These are phyloP conservation scores for Wickerhamiella sorbophila DNA, from an alignment of 805 yeast species.

Conservation along the genomic window DNA sequence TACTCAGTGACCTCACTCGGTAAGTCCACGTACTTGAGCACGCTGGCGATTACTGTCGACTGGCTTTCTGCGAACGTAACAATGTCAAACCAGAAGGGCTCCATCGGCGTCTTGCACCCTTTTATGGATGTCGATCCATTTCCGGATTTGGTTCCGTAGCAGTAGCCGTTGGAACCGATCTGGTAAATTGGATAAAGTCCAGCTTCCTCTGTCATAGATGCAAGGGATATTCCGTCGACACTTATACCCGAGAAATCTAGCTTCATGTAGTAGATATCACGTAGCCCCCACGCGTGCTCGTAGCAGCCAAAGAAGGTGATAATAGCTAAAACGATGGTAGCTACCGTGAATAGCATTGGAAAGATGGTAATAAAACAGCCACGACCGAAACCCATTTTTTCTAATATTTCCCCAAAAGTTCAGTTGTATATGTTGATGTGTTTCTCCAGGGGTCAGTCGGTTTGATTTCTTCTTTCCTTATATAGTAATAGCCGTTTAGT, in stretches of 20 bases:
- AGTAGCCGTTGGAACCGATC: constrained; percentile 53
- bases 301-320: constrained; percentile 42
- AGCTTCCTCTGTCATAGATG: constrained; percentile 13
- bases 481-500: no score
- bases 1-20: constrained; percentile 42
- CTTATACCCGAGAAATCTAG: constrained; percentile 30
- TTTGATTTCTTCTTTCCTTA: no score
- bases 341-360: constrained; percentile 24
- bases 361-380: constrained; percentile 22
- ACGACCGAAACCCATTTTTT: constrained; percentile 14
- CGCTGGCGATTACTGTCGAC: constrained; percentile 14
- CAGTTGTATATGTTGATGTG: neutral
- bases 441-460: neutral
- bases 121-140: constrained; percentile 25
- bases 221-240: constrained; percentile 9
- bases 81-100: constrained; percentile 46
- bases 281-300: constrained; percentile 29
- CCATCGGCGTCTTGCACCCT: constrained; percentile 40
- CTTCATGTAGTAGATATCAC: constrained; percentile 35
- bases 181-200: constrained; percentile 36
- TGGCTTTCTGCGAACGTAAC: constrained; percentile 22
- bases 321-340: constrained; percentile 34
- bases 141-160: constrained; percentile 30
- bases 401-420: no score
- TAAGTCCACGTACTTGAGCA: constrained; percentile 27